Base-by-base conservation (phyloP, 1,284 basidiomycete genomes). In the Taiwanofungus camphoratus region DNA sequence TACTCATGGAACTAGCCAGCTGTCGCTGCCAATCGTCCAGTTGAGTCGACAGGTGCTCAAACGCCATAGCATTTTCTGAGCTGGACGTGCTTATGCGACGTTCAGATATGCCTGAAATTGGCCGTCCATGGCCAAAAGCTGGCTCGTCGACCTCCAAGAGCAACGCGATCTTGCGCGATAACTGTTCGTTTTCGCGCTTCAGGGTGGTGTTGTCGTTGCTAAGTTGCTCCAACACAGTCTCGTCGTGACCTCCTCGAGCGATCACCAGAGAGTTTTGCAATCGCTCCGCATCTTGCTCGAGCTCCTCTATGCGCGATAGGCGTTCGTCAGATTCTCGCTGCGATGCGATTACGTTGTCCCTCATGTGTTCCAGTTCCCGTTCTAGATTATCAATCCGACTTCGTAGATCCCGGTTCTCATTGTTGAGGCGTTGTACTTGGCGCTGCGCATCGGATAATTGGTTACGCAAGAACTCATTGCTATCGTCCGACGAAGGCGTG, bases 81-180 rank as follows among this genome's bases (percentile, higher is more conserved):
- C 86, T 88, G 22, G 86, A 84, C 46, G 77, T 78, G 58, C 87
- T 90, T 36, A 73, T 68, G 33, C 79, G 79, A 36, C 77, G 76
- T 49, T 76, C 77, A 12, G 77, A 79, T 31, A 77, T 67, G 29
- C 73, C 74, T 18, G 83, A 87, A 45, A 82, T 66, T 22, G 80
- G 83, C 45, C 80, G 70, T 39, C 71, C 73, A 37, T 68, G 68
- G 26, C 76, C 76, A 55, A 82, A 88, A 3, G 76, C 68, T 22
- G 84, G 77, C 52, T 87, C 84, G 57, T 92, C 87, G 31, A 86
- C 85, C 56, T 89, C 88, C 40, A 92, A 74, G n/a, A 92, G 70
- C 35, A 92, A 71, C 48, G 81, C 84, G 53, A 92, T 89, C 71
- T 90, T 90, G 63, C 89, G 87, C 19, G 83, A 83, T 41, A 93